Conservation (phyloP, 2,329 filamentous ascomycete genomes). For the Fusarium neocosmosporiellum region DNA sequence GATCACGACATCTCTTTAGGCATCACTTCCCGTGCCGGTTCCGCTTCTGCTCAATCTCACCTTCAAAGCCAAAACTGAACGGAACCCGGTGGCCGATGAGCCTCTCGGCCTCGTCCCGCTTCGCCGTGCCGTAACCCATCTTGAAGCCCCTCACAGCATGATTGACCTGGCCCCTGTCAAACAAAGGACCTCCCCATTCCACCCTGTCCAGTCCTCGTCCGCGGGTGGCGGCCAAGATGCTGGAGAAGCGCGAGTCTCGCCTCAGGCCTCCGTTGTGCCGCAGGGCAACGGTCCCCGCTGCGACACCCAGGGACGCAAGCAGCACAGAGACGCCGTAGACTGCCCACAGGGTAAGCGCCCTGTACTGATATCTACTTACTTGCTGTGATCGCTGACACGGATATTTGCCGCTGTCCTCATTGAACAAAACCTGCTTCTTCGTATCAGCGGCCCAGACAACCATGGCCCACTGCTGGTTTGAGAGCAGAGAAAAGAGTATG, state of each 20-base stretch:
- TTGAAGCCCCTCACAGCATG: background rate
- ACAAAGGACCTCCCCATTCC: background rate
- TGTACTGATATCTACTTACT: background rate
- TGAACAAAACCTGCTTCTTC: background rate
- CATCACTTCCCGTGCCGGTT: background rate
- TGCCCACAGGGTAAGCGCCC: background rate
- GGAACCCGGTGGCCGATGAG: background rate
- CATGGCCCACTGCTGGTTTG: background rate
- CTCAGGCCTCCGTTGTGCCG: background rate
- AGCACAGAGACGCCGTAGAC: background rate
- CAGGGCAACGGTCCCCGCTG: background rate
- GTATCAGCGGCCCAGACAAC: background rate
- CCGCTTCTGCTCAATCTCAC: background rate
- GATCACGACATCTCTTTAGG: background rate
- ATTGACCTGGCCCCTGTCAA: background rate
- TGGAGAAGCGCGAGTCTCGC: background rate
- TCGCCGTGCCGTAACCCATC: background rate
- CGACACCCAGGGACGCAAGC: background rate
- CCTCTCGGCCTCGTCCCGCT: background rate
- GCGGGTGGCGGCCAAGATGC: background rate
- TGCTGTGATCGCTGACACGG: background rate
- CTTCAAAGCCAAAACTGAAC: background rate
- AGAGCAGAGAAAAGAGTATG: background rate
- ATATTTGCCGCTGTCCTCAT: background rate
- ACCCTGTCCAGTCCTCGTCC: background rate